Evolutionary conservation across 1,284 basidiomycete species (phyloP).

Genomic region (Macrocystidia cucumis): DNA sequence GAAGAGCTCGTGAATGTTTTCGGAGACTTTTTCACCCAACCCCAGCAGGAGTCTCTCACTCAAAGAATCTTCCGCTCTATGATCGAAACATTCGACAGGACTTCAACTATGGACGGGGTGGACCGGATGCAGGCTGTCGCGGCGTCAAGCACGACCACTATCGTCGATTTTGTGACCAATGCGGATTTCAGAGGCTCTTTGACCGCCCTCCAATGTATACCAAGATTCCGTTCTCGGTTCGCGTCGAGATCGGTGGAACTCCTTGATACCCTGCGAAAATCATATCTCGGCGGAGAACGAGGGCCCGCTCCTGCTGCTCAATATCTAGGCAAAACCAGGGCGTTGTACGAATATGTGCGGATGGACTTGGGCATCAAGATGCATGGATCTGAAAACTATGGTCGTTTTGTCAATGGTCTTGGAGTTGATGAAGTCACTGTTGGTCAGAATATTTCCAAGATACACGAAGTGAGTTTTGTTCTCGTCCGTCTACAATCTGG

Average conservation of each 20-base stretch:
- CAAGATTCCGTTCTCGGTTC: constrained; percentile 42
- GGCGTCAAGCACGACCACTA: constrained; percentile 44
- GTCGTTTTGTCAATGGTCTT: constrained; percentile 44
- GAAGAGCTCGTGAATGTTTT: constrained; percentile 44
- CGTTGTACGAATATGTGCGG: constrained; percentile 68
- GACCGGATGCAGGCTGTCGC: constrained; percentile 62
- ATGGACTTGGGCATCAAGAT: constrained; percentile 59
- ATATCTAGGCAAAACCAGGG: constrained; percentile 55
- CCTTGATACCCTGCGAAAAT: constrained; percentile 40
- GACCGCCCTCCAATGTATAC: constrained; percentile 29
- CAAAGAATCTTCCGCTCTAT: constrained; percentile 31
- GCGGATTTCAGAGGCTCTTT: constrained; percentile 14
- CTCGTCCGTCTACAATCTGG: constrained; percentile 1
- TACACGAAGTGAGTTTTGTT: constrained; percentile 52
- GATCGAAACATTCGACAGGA: constrained; percentile 50
- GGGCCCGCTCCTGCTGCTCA: constrained; percentile 51
- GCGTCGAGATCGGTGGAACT: constrained; percentile 36
- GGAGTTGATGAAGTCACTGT: constrained; percentile 52
- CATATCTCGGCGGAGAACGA: constrained; percentile 46
- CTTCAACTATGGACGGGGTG: constrained; percentile 65
- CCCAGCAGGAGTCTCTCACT: constrained; percentile 23
- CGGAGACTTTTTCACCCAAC: constrained; percentile 25
- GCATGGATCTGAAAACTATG: constrained; percentile 66
- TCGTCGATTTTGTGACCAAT: constrained; percentile 47
- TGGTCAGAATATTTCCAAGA: constrained; percentile 62